phyloP scores from a whole-genome alignment of 345 rosid species.

The Salix caprea region DNA sequence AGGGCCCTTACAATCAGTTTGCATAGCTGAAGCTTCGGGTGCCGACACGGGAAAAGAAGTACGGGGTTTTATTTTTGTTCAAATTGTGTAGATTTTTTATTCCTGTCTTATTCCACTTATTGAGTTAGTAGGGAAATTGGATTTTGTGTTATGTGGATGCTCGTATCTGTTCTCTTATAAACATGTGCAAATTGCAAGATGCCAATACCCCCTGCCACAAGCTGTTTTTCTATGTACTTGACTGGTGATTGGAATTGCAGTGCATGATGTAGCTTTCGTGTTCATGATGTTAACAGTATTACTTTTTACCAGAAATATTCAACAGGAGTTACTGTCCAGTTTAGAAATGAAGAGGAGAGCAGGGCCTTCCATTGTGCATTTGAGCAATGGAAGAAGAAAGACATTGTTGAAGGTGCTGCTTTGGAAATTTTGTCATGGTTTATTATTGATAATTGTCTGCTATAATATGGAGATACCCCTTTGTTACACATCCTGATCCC shows the following conservation, averaged over 20 bases:
- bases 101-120: background rate
- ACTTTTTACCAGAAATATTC: conserved; percentile 63
- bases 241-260: background rate
- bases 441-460: background rate
- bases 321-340: conserved; percentile 53
- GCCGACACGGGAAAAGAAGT: conserved; percentile 58
- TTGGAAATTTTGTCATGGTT: conserved; percentile 25
- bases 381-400: conserved; percentile 74
- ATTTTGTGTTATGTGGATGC: background rate
- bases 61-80: background rate
- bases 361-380: conserved; percentile 68
- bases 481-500: background rate
- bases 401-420: conserved; percentile 53
- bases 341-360: conserved; percentile 76
- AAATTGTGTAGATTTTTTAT: background rate
- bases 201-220: background rate
- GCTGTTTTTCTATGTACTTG: background rate
- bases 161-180: background rate
- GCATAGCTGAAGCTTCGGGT: conserved; percentile 41
- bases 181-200: background rate
- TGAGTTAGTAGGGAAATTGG: background rate
- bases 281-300: conserved; percentile 21
- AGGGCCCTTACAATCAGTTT: conserved; percentile 63
- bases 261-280: conserved; percentile 5
- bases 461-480: background rate